Evolutionary conservation across 169 alveolate species (phyloP).

Genomic region (Babesia caballi): DNA sequence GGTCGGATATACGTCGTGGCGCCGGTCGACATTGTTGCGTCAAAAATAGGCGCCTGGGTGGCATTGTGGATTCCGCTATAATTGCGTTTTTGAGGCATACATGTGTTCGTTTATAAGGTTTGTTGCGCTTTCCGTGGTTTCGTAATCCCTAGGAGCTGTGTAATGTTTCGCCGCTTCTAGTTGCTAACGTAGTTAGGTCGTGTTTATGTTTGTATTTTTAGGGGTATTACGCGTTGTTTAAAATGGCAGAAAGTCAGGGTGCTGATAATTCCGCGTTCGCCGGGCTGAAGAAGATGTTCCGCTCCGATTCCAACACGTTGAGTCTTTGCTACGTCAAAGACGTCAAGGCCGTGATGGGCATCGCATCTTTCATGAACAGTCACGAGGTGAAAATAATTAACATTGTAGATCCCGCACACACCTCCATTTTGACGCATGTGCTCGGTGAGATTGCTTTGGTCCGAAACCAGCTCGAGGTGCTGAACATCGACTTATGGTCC

Average conservation of each 20-base stretch:
- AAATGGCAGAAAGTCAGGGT: background rate
- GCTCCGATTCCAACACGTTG: background rate
- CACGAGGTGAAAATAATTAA: background rate
- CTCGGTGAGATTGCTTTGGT: constrained; percentile 17
- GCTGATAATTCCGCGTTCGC: background rate
- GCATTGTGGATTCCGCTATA: too few species aligned
- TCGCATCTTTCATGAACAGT: background rate
- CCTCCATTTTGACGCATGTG: constrained; percentile 13
- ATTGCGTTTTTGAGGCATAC: too few species aligned
- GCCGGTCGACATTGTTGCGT: too few species aligned
- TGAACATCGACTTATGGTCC: constrained; percentile 53
- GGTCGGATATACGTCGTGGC: too few species aligned
- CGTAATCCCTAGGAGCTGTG: too few species aligned
- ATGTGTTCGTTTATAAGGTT: too few species aligned
- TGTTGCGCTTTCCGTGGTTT: too few species aligned
- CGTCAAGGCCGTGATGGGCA: constrained; percentile 15
- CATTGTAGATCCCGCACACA: constrained; percentile 14
- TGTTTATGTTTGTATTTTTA: too few species aligned
- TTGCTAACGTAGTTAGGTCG: too few species aligned
- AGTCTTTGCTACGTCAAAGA: constrained; percentile 30
- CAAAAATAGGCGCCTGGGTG: too few species aligned
- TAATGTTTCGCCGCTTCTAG: too few species aligned
- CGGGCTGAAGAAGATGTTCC: constrained; percentile 32
- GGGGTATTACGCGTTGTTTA: too few species aligned
- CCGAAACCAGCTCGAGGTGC: constrained; percentile 5